Evolutionary conservation across 1,139 yeast genomes (phyloP), one percentile per base, ranked within the genome.

Genomic region (Blastobotrys capitulatus): DNA sequence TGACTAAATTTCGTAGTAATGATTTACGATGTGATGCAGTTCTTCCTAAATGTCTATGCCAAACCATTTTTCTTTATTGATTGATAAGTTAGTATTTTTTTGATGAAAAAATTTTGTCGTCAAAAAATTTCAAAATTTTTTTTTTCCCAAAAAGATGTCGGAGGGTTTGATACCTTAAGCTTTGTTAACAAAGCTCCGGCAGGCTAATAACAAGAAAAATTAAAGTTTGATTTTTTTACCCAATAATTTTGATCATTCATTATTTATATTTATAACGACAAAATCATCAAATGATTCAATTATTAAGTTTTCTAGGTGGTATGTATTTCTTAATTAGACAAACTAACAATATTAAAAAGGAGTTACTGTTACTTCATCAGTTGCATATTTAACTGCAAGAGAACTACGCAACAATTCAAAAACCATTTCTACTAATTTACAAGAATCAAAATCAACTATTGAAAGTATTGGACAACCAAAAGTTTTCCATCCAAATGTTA

Each of bases 261-360:
- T 4, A 13, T 15, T 18, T 25, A 15, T 13, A 37, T n/a, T 18
- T 7, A 16, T n/a, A n/a, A n/a, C n/a, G n/a, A 35, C 22, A 35
- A 16, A 5, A 35, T 2, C 12, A 35, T 18, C 6, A 32, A 31
- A 47, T 70, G 65, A 85, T 87, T 46, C 77, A 88, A 67, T 74
- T 81, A 52, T 82, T 80, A 56, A 92, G 94, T 1, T 80, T 85
- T 57, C 68, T 86, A 37, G 83, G 79, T 7, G 82, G 76, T 69
- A 55, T 40, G 71, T 55, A n/a, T 8, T 26, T 3, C 50, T 10
- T 6, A 1, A n/a, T 13, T 12, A n/a, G 29, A 20, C 36, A 25
- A 16, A 35, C 13, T n/a, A 12, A 12, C 15, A 15, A 25, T 25
- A 42, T 20, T 18, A 38, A 37, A 22, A 19, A 56, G 88, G 95